A percentile compares a stretch with the other conserved stretches of the same genome.
Evolutionary conservation across 352 stramenopile species (phyloP).

Genomic region (Pythium dissimile): DNA sequence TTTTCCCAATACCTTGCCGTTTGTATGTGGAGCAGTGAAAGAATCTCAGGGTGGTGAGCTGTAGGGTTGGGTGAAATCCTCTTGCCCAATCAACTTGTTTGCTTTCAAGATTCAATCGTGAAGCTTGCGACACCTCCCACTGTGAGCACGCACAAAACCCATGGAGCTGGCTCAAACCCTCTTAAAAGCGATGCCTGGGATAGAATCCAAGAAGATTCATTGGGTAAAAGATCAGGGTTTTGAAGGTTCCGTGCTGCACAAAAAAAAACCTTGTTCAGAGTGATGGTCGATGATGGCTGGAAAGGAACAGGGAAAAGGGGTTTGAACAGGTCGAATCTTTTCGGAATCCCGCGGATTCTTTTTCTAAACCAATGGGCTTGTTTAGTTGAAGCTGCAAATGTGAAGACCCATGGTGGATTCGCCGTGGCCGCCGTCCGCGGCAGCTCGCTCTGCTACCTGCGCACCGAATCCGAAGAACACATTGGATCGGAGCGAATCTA

Average conservation of each 20-base stretch:
- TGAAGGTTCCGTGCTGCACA: conserved; percentile 9
- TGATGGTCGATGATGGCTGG: conserved; percentile 3
- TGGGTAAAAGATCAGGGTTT: conserved; percentile 16
- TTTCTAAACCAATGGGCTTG: too few species aligned
- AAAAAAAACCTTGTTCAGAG: conserved; percentile 13
- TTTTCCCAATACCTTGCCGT: background rate
- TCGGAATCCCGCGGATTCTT: conserved; percentile 21
- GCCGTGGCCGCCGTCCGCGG: too few species aligned
- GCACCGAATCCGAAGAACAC: too few species aligned
- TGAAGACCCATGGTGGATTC: too few species aligned
- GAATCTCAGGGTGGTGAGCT: conserved; percentile 21
- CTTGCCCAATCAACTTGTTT: conserved; percentile 12
- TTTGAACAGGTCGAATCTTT: conserved; percentile 10
- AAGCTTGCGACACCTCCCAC: conserved; percentile 14
- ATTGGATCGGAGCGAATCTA: too few species aligned
- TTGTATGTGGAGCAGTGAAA: background rate
- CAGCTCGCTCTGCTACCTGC: too few species aligned
- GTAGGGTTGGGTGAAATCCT: conserved; percentile 1
- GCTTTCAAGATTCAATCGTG: conserved; percentile 17
- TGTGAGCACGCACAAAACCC: conserved; percentile 9
- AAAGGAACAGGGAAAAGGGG: conserved; percentile 7
- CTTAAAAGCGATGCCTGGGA: conserved; percentile 9
- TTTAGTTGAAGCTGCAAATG: too few species aligned
- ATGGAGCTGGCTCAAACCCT: conserved; percentile 6
- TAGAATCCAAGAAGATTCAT: conserved; percentile 13